Evolutionary conservation across 495 filamentous ascomycete genomes (phyloP).

Genomic region (Neurospora tetraspora): DNA sequence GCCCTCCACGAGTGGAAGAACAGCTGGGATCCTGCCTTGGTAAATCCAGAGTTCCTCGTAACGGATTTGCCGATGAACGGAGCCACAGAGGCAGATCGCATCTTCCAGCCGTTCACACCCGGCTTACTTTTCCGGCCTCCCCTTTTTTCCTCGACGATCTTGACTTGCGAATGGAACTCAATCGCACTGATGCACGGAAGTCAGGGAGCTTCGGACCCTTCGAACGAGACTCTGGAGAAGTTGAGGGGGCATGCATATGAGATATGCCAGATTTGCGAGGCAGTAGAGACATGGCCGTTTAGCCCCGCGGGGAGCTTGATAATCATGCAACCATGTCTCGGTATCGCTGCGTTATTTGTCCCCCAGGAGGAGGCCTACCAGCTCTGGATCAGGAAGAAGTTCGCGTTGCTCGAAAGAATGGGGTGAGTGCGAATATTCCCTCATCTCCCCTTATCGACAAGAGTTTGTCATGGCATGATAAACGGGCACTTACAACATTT

Average conservation of each 20-base stretch:
- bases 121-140: constrained; percentile 56
- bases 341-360: constrained; percentile 67
- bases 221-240: constrained; percentile 41
- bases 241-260: constrained; percentile 53
- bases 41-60: constrained; percentile 48
- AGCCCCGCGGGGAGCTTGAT: constrained; percentile 60
- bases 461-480: background rate
- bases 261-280: constrained; percentile 67
- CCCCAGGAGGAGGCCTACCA: constrained; percentile 60
- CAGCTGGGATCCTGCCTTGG: constrained; percentile 48
- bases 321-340: constrained; percentile 64
- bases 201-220: constrained; percentile 47
- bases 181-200: constrained; percentile 73
- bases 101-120: constrained; percentile 61
- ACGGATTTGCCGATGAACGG: constrained; percentile 42
- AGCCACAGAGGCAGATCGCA: constrained; percentile 47
- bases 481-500: background rate
- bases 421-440: constrained; percentile 51
- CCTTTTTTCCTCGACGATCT: constrained; percentile 59
- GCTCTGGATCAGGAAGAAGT: constrained; percentile 76
- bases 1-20: constrained; percentile 47
- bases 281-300: constrained; percentile 61
- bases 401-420: constrained; percentile 65
- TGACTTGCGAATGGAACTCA: constrained; percentile 68
- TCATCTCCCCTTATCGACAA: background rate